These are phyloP conservation scores for Pseudonectria buxi DNA, from an alignment of 2,329 filamentous ascomycete genomes.

Conservation along the genomic window DNA sequence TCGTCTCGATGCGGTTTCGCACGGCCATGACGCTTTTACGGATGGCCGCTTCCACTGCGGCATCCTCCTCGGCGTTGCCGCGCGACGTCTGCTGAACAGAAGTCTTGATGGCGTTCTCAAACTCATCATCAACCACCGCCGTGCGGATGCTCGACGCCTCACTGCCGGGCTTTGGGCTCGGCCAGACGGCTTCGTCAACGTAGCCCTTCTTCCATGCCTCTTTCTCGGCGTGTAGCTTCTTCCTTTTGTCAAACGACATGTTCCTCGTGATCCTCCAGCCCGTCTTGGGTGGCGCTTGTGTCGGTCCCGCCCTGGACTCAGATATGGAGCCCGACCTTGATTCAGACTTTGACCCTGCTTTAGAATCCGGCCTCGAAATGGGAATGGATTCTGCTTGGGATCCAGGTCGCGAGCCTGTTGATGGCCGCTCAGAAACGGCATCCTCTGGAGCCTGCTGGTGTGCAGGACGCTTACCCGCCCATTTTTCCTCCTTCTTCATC, in stretches of 20 bases:
- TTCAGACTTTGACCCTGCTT: too few relatives aligned
- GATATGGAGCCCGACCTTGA: too few relatives aligned
- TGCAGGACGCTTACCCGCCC: too few relatives aligned
- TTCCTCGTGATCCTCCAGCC: constrained; percentile 45
- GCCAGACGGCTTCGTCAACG: constrained; percentile 11
- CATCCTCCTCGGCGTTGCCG: constrained; percentile 64
- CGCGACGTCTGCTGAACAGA: constrained; percentile 65
- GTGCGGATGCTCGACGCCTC: constrained; percentile 8
- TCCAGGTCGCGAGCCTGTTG: too few relatives aligned
- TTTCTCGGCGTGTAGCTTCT: constrained; percentile 42
- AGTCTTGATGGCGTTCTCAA: constrained; percentile 64
- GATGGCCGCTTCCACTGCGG: constrained; percentile 65
- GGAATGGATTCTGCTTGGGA: too few relatives aligned
- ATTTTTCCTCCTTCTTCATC: constrained; percentile 41
- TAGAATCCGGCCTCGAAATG: too few relatives aligned
- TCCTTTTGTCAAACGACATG: constrained; percentile 44
- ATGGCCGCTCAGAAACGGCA: too few relatives aligned
- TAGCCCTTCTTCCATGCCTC: constrained; percentile 32
- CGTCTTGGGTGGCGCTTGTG: too few relatives aligned
- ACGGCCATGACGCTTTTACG: constrained; percentile 61
- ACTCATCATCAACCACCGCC: constrained; percentile 46
- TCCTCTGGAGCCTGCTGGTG: too few relatives aligned
- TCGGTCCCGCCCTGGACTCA: too few relatives aligned
- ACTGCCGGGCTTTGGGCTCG: constrained; percentile 7
- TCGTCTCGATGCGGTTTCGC: constrained; percentile 23